Conservation (phyloP, 31 red algal species). For the Porphyra umbilicalis region DNA sequence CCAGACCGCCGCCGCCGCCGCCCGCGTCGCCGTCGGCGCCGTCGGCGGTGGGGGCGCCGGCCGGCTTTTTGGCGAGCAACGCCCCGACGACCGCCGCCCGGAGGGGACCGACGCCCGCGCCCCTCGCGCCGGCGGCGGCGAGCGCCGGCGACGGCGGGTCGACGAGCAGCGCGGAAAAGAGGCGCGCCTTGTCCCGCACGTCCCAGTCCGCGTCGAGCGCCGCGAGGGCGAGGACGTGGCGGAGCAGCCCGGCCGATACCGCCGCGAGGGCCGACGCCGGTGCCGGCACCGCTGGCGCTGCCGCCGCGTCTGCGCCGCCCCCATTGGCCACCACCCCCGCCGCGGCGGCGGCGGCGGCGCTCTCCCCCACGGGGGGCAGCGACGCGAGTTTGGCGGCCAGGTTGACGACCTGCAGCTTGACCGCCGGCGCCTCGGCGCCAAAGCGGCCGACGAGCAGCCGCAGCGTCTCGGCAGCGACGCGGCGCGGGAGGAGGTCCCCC, state of each 20-base stretch:
- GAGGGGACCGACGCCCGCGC: neutral
- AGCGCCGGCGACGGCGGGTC: neutral
- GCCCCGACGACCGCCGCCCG: neutral
- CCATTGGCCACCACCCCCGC: neutral
- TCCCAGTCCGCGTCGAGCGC: constrained; percentile 77
- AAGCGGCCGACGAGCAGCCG: constrained; percentile 42
- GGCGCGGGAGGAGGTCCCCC: constrained; percentile 19
- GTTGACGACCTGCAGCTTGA: constrained; percentile 68
- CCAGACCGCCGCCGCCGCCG: too few relatives aligned
- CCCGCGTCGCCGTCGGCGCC: neutral
- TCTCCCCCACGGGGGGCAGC: constrained; percentile 1
- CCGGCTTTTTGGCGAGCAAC: neutral
- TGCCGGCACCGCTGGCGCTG: neutral
- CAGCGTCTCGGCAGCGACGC: constrained; percentile 53
- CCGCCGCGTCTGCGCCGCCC: neutral
- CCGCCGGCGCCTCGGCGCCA: constrained; percentile 29
- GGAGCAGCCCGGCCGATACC: constrained; percentile 23
- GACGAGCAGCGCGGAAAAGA: constrained; percentile 43
- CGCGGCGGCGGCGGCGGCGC: neutral
- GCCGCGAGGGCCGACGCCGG: neutral
- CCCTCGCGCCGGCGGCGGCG: neutral
- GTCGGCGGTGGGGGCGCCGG: neutral
- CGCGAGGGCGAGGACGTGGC: constrained; percentile 54
- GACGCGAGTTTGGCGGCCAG: constrained; percentile 64
- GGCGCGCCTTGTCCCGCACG: constrained; percentile 76